Conservation (phyloP, 192 early-diverging fungal genomes). For the Chytriomyces hyalinus region DNA sequence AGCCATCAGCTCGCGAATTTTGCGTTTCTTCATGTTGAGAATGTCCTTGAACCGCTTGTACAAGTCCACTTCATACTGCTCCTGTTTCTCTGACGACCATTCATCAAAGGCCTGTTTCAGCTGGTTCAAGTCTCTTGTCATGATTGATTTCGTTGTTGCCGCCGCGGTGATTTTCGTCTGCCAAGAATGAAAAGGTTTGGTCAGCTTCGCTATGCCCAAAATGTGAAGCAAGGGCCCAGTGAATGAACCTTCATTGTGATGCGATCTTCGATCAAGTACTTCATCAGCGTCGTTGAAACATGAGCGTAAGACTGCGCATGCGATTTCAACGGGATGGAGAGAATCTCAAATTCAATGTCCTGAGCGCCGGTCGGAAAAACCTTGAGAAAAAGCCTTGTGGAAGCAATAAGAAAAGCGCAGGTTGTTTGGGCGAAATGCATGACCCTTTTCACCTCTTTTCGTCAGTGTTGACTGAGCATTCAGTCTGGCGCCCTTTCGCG, state of each 20-base stretch:
- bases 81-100: conserved; percentile 15
- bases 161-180: neutral
- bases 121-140: conserved; percentile 22
- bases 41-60: conserved; percentile 11
- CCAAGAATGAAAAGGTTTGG: neutral
- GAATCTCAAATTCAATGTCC: conserved; percentile 28
- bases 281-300: conserved; percentile 1
- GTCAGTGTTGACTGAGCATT: conserved; percentile 4
- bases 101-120: conserved; percentile 13
- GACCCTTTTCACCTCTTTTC: neutral
- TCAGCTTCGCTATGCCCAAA: neutral
- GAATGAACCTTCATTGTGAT: neutral
- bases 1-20: conserved; percentile 26
- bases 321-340: conserved; percentile 1
- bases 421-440: neutral
- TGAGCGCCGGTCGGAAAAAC: conserved; percentile 11
- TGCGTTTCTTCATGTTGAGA: conserved; percentile 23
- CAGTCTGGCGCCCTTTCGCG: conserved; percentile 18
- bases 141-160: neutral
- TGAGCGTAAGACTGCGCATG: neutral
- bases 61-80: conserved; percentile 19
- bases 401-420: neutral
- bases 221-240: neutral
- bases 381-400: conserved; percentile 12
- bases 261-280: conserved; percentile 5